Percentiles rank a stretch among this genome's conserved stretches.
phyloP scores from a whole-genome alignment of 2,329 filamentous ascomycete species.

The Alternaria rosae region DNA sequence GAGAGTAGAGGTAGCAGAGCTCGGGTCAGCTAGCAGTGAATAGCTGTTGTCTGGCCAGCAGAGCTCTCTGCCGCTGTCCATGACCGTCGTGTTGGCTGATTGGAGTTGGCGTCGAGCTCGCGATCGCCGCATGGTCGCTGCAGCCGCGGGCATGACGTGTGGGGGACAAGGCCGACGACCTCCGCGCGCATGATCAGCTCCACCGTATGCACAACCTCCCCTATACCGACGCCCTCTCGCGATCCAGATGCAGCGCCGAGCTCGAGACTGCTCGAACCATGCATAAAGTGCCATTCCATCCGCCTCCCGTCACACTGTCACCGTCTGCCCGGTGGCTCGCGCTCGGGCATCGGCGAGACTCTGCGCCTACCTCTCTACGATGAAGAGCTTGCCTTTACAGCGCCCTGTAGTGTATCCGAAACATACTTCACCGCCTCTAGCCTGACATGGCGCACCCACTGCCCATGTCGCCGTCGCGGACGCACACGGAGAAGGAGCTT shows the following conservation, averaged over 20 bases:
- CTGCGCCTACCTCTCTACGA: constrained; percentile 29
- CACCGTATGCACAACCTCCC: neutral
- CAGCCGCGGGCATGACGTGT: constrained; percentile 33
- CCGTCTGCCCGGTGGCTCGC: constrained; percentile 19
- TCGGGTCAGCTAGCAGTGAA: neutral
- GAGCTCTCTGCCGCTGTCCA: constrained; percentile 28
- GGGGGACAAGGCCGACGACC: constrained; percentile 15
- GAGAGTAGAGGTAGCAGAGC: neutral
- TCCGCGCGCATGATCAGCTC: constrained; percentile 2
- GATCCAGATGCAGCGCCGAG: constrained; percentile 12
- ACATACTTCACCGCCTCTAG: neutral
- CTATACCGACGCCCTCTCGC: neutral
- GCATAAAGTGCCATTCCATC: constrained; percentile 19
- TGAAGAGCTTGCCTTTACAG: constrained; percentile 24
- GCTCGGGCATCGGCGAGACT: constrained; percentile 26
- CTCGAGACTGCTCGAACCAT: constrained; percentile 25
- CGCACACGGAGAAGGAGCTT: constrained; percentile 38
- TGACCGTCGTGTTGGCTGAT: constrained; percentile 27
- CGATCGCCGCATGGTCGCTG: constrained; percentile 17
- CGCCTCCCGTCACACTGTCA: constrained; percentile 7
- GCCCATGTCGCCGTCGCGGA: constrained; percentile 23
- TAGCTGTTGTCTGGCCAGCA: constrained; percentile 28
- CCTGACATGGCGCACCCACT: constrained; percentile 31
- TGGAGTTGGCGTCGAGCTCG: constrained; percentile 17
- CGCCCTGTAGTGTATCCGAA: constrained; percentile 9